Evolutionary conservation across 805 yeast species (phyloP), one percentile per base, ranked within the genome.

Genomic region (Myxozyma udenii): DNA sequence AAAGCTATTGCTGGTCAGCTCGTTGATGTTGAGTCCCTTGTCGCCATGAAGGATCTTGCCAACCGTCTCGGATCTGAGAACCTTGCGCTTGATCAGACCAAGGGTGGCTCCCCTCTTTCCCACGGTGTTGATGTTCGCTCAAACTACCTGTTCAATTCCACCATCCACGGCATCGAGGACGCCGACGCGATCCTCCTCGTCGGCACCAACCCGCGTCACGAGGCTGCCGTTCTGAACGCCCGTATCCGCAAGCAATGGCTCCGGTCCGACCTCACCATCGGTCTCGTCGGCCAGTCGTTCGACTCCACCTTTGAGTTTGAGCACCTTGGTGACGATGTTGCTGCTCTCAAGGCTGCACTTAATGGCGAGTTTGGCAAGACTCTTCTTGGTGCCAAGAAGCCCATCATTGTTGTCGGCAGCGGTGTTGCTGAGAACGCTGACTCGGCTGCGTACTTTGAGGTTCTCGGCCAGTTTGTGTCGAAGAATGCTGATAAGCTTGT

Each of bases 161-260:
- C 86, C 38, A 81, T 87, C 57, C 81, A 78, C 48, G 93, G 93
- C 41, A 77, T 87, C 58, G 93, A 85, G 68, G 84, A 81, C 53
- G 89, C 95, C 47, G 95, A 87, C 66, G 87, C 79, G 61, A 83
- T 87, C 56, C 74, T 87, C 64, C 75, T 87, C 54, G 79, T 87
- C 51, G 95, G 95, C 57, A 81, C 95, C 41, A 87, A 87, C 74
- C 95, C 95, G 53, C 79, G 95, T 66, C 88, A 78, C 66, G 95
- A 87, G 73, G 95, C 95, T 53, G 88, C 95, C 39, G 95, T 87
- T 16, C 75, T 87, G 63, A 87, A 87, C 69, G 80, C 91, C 38
- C 79, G 95, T 71, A 83, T 87, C 62, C 80, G 95, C 75, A 84
- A 81, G 68, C 81, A 78, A 55, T 87, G 91, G 93, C 74, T 87